Base-by-base conservation (phyloP, 768 basidiomycete species). In the Crassisporium funariophilum region DNA sequence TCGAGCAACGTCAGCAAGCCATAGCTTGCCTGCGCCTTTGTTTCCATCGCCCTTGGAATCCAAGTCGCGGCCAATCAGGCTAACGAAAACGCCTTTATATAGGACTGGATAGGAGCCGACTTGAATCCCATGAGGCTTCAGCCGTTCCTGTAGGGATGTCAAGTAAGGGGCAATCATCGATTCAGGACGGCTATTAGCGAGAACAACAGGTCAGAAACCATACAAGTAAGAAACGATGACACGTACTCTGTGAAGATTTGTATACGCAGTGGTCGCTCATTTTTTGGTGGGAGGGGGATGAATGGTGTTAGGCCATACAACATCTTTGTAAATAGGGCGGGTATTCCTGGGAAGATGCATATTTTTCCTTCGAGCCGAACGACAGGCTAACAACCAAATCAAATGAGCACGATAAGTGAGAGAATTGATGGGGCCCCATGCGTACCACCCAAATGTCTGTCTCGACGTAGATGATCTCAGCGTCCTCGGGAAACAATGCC, bases 271-370 rank as follows among this genome's bases (percentile, higher is more conserved):
- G 91, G 92, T 47, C 89, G 83, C 57, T 86, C 80, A 22, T 73
- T 70, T 7, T 75, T 71, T 0, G 91, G 89, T 11, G 93, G 92
- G 19, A 98, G 76, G 1, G 90, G 83, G 1, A 98, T 69, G 62
- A 83, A 90, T 7, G 81, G 81, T 11, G 80, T 80, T 16, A 95
- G 70, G 15, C 77, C 82, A 44, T 83, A 77, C 25, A 97, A 69
- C 75, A 98, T 86, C 64, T 79, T 81, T 57, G 87, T 82, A 69
- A 95, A 95, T 22, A 95, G 75, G 3, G 74, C 67, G 0, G 95
- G 95, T 35, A 97, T 91, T 22, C 95, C 95, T 0, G 95, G 95
- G 68, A 98, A 86, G 20, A 98, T 74, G 66, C 91, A 95, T 12
- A 97, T 74, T 69, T 90, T 95, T 17, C 88, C 87, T 56, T 81